Evolutionary conservation across 768 basidiomycete species (phyloP).

Genomic region (Strobilomyces confusus): DNA sequence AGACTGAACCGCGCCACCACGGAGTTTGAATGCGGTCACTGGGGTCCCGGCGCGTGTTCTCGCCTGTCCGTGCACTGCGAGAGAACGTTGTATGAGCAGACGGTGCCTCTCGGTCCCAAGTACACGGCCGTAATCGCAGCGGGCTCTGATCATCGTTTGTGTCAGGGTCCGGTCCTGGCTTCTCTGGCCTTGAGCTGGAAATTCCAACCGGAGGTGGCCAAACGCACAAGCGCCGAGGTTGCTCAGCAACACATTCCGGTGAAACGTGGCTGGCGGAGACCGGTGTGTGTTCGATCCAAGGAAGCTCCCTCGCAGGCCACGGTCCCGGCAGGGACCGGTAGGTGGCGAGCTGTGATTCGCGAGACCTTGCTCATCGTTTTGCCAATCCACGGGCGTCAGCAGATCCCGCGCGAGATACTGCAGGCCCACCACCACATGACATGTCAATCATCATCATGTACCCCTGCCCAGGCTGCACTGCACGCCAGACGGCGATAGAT

Average conservation of each 20-base stretch:
- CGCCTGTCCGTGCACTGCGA: too few species aligned
- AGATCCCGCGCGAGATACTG: neutral
- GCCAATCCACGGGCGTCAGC: neutral
- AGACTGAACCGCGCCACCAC: slow-evolving; percentile 11
- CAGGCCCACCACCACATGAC: neutral
- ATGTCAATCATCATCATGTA: neutral
- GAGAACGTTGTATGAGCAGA: too few species aligned
- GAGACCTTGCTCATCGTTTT: neutral
- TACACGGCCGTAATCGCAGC: too few species aligned
- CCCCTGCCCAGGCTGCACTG: neutral
- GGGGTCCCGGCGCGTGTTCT: slow-evolving; percentile 29
- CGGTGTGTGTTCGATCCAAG: neutral
- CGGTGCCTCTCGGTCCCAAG: too few species aligned
- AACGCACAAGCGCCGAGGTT: neutral
- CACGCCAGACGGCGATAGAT: neutral
- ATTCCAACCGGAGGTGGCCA: neutral
- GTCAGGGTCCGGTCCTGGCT: neutral
- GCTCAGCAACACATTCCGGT: neutral
- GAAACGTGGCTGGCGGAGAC: neutral
- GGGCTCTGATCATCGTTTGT: neutral
- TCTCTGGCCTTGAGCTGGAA: neutral
- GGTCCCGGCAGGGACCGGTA: slow-evolving; percentile 16
- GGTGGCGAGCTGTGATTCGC: neutral
- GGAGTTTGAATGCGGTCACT: slow-evolving; percentile 29
- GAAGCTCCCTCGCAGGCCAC: slow-evolving; percentile 8